Percentiles rank a stretch among this genome's conserved stretches.
Conservation (phyloP, 768 basidiomycete genomes). For the Strobilomyces confusus region DNA sequence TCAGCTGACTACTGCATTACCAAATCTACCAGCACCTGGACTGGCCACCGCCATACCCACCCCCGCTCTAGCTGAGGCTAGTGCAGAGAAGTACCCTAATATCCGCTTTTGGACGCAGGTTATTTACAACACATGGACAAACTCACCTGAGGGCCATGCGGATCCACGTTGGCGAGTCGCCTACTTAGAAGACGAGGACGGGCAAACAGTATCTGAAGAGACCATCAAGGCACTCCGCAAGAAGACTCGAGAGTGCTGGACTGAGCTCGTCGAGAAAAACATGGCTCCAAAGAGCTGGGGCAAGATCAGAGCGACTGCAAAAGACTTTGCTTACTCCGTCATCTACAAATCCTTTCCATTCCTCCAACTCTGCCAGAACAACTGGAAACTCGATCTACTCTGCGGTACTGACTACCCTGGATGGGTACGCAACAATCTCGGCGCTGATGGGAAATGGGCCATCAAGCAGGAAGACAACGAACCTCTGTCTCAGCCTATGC, state of each 20-base stretch:
- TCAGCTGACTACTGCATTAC: too few relatives aligned
- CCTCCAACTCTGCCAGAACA: not conserved
- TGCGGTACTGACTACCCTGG: not conserved
- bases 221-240: not conserved
- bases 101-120: not conserved
- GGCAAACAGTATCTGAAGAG: not conserved
- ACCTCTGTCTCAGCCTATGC: too few relatives aligned
- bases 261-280: not conserved
- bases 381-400: not conserved
- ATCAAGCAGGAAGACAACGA: too few relatives aligned
- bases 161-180: not conserved
- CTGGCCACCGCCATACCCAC: too few relatives aligned
- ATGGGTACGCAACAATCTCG: not conserved
- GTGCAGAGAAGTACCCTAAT: not conserved
- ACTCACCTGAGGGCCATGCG: not conserved
- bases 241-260: not conserved
- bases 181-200: not conserved
- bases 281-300: constrained; percentile 7
- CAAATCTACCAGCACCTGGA: too few relatives aligned
- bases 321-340: not conserved
- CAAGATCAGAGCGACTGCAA: not conserved
- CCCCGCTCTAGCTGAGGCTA: too few relatives aligned
- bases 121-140: not conserved
- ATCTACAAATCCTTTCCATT: not conserved
- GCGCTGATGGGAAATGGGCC: not conserved